phyloP scores from a whole-genome alignment of 2,329 filamentous ascomycete genomes.

The Ophiostoma populinum region DNA sequence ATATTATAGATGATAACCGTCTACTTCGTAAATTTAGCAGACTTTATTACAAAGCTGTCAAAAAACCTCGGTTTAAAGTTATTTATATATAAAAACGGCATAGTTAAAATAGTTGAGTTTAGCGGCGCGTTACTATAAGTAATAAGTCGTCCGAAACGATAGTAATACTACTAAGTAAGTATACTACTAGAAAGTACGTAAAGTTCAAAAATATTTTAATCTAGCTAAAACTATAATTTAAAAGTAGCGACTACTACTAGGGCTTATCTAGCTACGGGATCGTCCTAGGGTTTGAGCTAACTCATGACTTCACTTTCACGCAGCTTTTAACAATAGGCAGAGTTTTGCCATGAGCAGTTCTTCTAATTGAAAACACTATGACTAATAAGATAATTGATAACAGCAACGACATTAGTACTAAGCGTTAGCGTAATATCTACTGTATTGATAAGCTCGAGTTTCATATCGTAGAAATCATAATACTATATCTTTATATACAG shows the following conservation, averaged over 20 bases:
- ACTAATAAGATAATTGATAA: no score
- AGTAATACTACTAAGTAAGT: no score
- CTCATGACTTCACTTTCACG: no score
- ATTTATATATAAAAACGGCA: neutral
- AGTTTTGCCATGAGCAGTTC: no score
- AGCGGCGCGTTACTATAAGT: no score
- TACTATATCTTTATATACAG: neutral
- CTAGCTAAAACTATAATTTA: neutral
- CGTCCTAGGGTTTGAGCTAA: no score
- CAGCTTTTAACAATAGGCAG: no score
- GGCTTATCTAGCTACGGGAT: neutral
- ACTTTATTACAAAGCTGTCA: neutral
- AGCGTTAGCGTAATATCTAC: neutral
- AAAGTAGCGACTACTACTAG: neutral
- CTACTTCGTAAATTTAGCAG: neutral
- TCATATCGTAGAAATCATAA: neutral
- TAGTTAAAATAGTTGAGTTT: no score
- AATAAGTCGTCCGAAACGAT: no score
- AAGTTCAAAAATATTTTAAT: neutral
- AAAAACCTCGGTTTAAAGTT: neutral
- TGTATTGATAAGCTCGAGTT: neutral
- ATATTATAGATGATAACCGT: neutral
- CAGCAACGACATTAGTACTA: no score
- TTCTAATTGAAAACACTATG: no score
- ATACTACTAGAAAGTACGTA: neutral